Base-by-base conservation (phyloP, 768 basidiomycete genomes). In the Erythrobasidium yunnanense region DNA sequence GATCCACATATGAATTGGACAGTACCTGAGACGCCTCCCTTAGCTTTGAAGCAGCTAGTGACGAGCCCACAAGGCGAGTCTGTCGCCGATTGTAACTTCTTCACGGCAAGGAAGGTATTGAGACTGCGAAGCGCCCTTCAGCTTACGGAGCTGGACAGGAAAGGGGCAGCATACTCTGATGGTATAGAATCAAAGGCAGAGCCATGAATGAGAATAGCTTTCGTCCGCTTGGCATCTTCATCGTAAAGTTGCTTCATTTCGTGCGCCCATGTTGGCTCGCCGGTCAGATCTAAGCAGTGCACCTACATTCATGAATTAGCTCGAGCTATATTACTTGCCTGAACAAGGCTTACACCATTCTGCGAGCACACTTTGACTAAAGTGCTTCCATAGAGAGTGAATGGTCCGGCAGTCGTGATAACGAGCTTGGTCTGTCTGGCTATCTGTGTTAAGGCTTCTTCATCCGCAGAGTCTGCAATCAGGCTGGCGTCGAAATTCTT, bases 241-340 rank as follows among this genome's bases (percentile, higher is more conserved):
- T 90, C 84, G 71, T 82, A 85, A 66, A 81, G 73, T 29, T 76
- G 33, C 51, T 88, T 83, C 54, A 88, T 84, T 15, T 83, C 77
- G 67, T 77, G 77, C 50, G 86, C 80, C 83, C 85, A 90, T 1
- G 78, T 77, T 0, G 80, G 76, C 74, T 92, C 90, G 6, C 87
- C 75, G 68, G 86, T 83, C 33, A 91, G 78, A 75, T 96, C 92
- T 27, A 90, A 83, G 74, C 93, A 93, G 75, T 92, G 88, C 5
- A 83, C 56, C 56, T 58, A 23, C 2, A 3, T 8, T 25, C 6
- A 11, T 11, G 15, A 7, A 34, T 42, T n/a, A 42, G n/a, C n/a
- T 11, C 38, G 38, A n/a, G 38, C n/a, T n/a, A n/a, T n/a, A n/a
- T n/a, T n/a, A 55, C 4, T 55, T 18, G 23, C 34, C 5, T 29